Base-by-base conservation (phyloP, 768 basidiomycete species). In the Termitomyces sp. region DNA sequence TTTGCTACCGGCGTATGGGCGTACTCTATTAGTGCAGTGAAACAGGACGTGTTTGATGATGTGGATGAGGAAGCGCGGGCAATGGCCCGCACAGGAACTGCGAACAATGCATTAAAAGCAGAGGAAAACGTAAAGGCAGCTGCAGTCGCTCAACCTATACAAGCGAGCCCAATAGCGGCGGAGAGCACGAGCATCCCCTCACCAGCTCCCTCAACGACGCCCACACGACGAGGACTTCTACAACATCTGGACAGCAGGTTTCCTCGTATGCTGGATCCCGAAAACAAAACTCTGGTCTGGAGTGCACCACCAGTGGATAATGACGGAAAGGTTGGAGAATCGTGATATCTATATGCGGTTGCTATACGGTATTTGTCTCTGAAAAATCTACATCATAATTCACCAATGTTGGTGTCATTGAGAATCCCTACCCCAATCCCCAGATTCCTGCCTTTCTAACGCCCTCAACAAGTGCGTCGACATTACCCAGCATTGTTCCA, bases 1-100 rank as follows among this genome's bases (percentile, higher is more conserved):
- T 95, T 97, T 67, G 86, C 83, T 30, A 80, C 83, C 14, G 88
- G 86, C 28, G 85, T 97, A 9, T 98, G 92, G 83, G 78, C 85
- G 4, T 98, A 98, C 73, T 94, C 94, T 17, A 96, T 98, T 66
- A 82, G 84, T 31, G 94, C 94, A 30, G 94, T 98, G 54, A 93
- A 89, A 66, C 94, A 98, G 66, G 94, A 97, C 67, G 85, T 89
- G 41, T 97, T 96, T 67, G 85, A 88, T 62, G 91, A 93, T 67
- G 78, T 91, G 42, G 90, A 91, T 64, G 87, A 89, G 60, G 88
- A 90, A 66, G 91, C 85, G 30, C 74, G 73, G 59, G 80, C 80
- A 42, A 76, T 87, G 63, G 79, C 75, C 33, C 68, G 64, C 31
- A 66, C 66, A 7, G 66, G 67, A 54, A 65, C 62, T 56, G 56